These are phyloP conservation scores for Pestalotiopsis sp. DNA, from an alignment of 2,329 filamentous ascomycete genomes.

Conservation along the genomic window DNA sequence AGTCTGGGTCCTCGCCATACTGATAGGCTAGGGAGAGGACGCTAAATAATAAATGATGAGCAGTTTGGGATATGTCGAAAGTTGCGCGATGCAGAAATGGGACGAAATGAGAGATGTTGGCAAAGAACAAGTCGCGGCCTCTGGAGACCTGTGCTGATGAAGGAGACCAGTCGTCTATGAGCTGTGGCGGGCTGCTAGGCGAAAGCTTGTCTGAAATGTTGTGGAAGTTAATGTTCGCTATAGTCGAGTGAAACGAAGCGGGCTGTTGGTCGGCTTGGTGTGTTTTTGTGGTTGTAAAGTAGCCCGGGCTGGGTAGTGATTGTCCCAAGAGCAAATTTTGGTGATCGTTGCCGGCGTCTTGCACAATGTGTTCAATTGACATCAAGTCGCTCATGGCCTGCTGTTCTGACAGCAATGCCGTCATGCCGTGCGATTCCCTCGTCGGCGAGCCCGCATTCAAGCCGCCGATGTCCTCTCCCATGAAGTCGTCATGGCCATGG, in stretches of 20 bases:
- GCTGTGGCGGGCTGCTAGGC: neutral
- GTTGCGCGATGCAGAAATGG: neutral
- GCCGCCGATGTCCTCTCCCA: neutral
- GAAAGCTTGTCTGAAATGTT: neutral
- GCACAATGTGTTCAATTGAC: neutral
- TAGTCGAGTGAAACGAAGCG: neutral
- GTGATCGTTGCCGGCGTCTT: neutral
- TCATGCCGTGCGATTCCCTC: neutral
- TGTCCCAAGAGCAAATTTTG: neutral
- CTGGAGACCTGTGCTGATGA: neutral
- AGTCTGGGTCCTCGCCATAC: slow-evolving; percentile 4
- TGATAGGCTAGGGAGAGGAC: neutral
- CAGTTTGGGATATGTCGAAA: neutral
- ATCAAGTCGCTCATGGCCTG: neutral
- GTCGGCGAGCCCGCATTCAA: neutral
- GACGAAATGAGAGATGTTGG: neutral
- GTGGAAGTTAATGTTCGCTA: neutral
- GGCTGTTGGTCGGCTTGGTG: neutral
- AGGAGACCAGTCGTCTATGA: neutral
- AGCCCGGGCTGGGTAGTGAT: neutral
- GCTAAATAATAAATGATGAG: neutral
- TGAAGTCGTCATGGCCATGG: neutral
- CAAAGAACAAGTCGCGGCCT: neutral
- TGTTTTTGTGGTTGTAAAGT: neutral
- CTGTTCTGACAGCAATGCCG: neutral